Evolutionary conservation across 2,329 filamentous ascomycete species (phyloP), one percentile per base, ranked within the genome.

Genomic region (Venturia carpophila): DNA sequence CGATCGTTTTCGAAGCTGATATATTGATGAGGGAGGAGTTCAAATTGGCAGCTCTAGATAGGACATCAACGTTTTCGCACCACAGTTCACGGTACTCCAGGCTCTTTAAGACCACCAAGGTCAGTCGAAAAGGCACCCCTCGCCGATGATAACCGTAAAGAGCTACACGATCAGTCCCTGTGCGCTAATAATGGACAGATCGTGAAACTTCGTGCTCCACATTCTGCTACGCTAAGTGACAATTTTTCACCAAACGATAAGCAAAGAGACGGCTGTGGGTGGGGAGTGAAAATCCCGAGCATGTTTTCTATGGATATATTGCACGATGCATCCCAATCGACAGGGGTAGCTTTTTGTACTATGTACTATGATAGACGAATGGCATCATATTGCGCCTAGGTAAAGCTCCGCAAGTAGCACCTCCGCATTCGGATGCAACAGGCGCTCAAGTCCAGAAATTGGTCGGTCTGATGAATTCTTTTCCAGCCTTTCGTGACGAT

Each of bases 351-450:
- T 52, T 6, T 52, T 52, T 10, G n/a, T n/a, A n/a, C n/a, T n/a
- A n/a, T n/a, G n/a, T n/a, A n/a, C n/a, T n/a, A n/a, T n/a, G n/a
- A 15, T n/a, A 37, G 9, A 27, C 15, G 15, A 56, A 37, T 56
- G 30, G 27, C 52, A 56, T 56, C 52, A 56, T 56, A n/a, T 56
- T 56, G 52, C 52, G 52, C 52, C 52, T 13, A 34, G 27, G n/a
- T n/a, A n/a, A n/a, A 55, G 24, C 49, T 55, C 49, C 49, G 30
- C 3, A 34, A 34, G 30, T 24, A 47, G 7, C 49, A 34, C 11
- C 27, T 34, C 52, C 52, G 52, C 30, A 56, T 37, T 17, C 52
- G 27, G 52, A 37, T 37, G 24, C 24, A 34, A 55, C 19, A 15
- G 17, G 15, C 39, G 15, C 10, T 15, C 2, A 11, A 41, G 39